phyloP scores from a whole-genome alignment of 148 eudicot species.

The Silene latifolia region DNA sequence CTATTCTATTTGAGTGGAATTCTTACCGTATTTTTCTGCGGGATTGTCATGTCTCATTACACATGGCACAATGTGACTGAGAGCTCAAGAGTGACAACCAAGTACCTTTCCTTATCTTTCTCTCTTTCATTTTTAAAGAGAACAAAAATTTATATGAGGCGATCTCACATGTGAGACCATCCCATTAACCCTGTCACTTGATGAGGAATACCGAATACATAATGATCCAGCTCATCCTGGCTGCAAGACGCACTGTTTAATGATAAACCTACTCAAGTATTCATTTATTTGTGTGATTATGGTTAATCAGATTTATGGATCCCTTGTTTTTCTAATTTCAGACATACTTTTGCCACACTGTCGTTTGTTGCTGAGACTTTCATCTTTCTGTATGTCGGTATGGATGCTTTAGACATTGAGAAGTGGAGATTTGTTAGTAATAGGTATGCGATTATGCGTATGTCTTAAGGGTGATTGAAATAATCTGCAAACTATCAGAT shows the following conservation, averaged over 20 bases:
- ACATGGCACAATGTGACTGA: conserved; percentile 89
- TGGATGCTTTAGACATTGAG: conserved; percentile 91
- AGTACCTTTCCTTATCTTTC: conserved; percentile 38
- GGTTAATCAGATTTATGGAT: conserved; percentile 1
- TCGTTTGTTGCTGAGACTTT: conserved; percentile 78
- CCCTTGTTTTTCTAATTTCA: conserved; percentile 15
- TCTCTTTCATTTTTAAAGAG: background rate
- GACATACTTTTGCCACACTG: conserved; percentile 86
- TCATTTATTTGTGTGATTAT: background rate
- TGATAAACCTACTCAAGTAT: too few relatives aligned
- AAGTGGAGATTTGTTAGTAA: conserved; percentile 72
- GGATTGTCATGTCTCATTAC: conserved; percentile 92
- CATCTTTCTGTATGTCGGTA: conserved; percentile 81
- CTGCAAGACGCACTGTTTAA: too few relatives aligned
- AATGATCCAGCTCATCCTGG: too few relatives aligned
- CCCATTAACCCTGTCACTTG: background rate
- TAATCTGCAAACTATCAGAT: background rate
- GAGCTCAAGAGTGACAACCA: conserved; percentile 78
- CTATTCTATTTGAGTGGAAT: conserved; percentile 73
- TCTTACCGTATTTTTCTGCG: conserved; percentile 90
- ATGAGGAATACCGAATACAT: too few relatives aligned
- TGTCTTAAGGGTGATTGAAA: background rate
- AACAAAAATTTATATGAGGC: background rate
- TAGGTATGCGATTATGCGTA: conserved; percentile 55
- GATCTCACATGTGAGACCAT: background rate